Evolutionary conservation across 108 stramenopile species (phyloP).

Genomic region (Nitzschia putrida): DNA sequence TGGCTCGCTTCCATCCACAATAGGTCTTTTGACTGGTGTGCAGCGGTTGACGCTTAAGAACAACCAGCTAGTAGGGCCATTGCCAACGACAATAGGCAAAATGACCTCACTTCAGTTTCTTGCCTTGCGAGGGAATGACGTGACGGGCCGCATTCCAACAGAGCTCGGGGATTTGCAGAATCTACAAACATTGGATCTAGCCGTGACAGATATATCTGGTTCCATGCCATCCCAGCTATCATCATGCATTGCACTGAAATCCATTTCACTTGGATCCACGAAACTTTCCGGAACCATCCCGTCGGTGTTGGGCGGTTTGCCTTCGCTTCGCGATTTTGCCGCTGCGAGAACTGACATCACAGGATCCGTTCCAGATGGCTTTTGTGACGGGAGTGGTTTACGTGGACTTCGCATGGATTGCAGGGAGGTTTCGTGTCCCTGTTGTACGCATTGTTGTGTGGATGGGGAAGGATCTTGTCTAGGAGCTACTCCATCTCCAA

Average conservation of each 20-base stretch:
- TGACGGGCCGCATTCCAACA: neutral
- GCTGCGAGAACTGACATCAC: slow-evolving; percentile 2
- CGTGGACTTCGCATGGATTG: slow-evolving; percentile 15
- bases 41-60: neutral
- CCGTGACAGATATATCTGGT: neutral
- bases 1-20: slow-evolving; percentile 3
- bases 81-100: neutral
- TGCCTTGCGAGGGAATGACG: neutral
- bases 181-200: slow-evolving; percentile 10
- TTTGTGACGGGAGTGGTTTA: slow-evolving; percentile 4
- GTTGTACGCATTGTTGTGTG: slow-evolving; percentile 23
- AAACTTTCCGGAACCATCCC: slow-evolving; percentile 14
- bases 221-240: slow-evolving; percentile 14
- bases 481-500: neutral
- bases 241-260: neutral
- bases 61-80: neutral
- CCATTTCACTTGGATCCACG: slow-evolving; percentile 12
- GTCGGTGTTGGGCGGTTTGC: neutral
- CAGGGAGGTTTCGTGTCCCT: slow-evolving; percentile 17
- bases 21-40: slow-evolving; percentile 12
- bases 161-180: slow-evolving; percentile 3
- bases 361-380: slow-evolving; percentile 11
- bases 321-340: neutral
- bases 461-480: slow-evolving; percentile 1
- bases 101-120: neutral